These are phyloP conservation scores for Rhizophagus sp. DNA, from an alignment of 192 early-diverging fungal species.

Conservation along the genomic window DNA sequence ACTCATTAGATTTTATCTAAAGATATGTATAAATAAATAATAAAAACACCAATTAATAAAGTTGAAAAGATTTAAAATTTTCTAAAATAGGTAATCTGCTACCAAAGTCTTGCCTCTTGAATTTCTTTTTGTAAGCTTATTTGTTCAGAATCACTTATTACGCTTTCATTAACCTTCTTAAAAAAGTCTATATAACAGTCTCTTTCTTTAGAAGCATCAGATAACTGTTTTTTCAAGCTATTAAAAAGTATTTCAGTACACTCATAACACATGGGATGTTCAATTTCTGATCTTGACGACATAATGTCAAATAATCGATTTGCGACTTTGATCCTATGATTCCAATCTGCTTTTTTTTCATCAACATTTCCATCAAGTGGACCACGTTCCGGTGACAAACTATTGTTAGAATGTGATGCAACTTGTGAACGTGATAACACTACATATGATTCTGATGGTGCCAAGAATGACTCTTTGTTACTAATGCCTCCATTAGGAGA, in stretches of 20 bases:
- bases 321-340: constrained; percentile 60
- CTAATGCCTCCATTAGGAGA: background rate
- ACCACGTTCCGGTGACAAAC: background rate
- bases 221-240: constrained; percentile 66
- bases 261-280: constrained; percentile 88
- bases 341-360: constrained; percentile 33
- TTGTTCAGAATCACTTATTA: constrained; percentile 50
- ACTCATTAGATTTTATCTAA: constrained; percentile 42
- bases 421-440: constrained; percentile 58
- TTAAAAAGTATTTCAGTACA: constrained; percentile 82
- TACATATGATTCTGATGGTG: constrained; percentile 61
- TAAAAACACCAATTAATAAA: background rate
- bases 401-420: constrained; percentile 21
- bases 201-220: constrained; percentile 69
- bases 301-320: constrained; percentile 78
- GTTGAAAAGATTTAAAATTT: background rate
- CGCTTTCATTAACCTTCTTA: constrained; percentile 55
- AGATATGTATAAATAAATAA: background rate
- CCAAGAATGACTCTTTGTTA: constrained; percentile 25
- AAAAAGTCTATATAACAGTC: constrained; percentile 78
- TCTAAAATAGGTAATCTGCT: constrained; percentile 31
- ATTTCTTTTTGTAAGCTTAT: constrained; percentile 57
- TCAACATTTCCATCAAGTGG: constrained; percentile 13
- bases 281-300: constrained; percentile 69
- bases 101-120: constrained; percentile 44